phyloP scores from a whole-genome alignment of 2,329 filamentous ascomycete species.

The Penicillium thymicola region DNA sequence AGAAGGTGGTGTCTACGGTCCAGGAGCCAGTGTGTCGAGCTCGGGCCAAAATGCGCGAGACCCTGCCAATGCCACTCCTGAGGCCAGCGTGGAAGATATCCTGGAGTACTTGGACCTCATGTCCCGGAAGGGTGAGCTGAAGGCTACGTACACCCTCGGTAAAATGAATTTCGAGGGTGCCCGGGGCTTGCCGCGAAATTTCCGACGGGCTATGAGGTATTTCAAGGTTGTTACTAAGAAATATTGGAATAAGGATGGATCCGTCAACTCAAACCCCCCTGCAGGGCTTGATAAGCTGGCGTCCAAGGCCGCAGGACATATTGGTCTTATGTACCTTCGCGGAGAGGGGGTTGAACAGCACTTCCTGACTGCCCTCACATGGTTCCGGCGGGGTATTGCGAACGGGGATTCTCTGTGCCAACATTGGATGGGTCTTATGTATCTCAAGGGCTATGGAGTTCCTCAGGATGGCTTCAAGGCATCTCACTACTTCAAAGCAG shows the following conservation, averaged over 20 bases:
- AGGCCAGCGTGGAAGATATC: constrained; percentile 87
- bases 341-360: constrained; percentile 81
- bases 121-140: constrained; percentile 83
- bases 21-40: constrained; percentile 87
- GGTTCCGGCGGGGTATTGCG: constrained; percentile 76
- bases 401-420: constrained; percentile 80
- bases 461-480: constrained; percentile 68
- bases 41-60: constrained; percentile 78
- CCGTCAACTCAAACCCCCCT: constrained; percentile 65
- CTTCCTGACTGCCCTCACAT: constrained; percentile 70
- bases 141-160: constrained; percentile 80
- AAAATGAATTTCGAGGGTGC: constrained; percentile 87
- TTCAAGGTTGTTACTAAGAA: constrained; percentile 75
- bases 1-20: constrained; percentile 86
- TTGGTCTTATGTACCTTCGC: constrained; percentile 84
- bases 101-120: constrained; percentile 90
- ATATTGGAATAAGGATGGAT: constrained; percentile 81
- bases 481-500: constrained; percentile 70
- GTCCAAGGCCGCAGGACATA: constrained; percentile 77
- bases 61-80: constrained; percentile 71
- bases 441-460: constrained; percentile 73
- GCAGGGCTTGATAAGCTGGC: constrained; percentile 72
- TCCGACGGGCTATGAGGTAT: constrained; percentile 71
- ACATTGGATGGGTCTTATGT: constrained; percentile 79
- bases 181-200: constrained; percentile 68